Conservation (phyloP, 2,329 filamentous ascomycete species). For the Ascochyta rabiei region DNA sequence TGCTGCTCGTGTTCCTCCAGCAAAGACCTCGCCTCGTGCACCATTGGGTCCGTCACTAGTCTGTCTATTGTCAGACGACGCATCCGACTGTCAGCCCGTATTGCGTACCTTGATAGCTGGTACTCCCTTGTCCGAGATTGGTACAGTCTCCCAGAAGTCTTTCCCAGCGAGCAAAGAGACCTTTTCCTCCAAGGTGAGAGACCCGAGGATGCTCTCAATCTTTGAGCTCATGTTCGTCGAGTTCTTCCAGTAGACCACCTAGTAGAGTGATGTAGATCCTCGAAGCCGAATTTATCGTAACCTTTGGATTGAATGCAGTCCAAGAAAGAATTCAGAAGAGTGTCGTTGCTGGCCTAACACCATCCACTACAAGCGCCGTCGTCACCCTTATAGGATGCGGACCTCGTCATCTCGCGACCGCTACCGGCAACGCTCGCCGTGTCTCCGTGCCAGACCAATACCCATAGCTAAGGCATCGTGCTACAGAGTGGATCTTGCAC, state of each 20-base stretch:
- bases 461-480: not conserved
- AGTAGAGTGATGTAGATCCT: not conserved
- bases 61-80: constrained; percentile 40
- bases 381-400: constrained; percentile 3
- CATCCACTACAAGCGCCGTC: not conserved
- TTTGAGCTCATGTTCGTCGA: constrained; percentile 28
- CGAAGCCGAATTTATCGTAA: not conserved
- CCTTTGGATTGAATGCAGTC: not conserved
- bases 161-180: constrained; percentile 44
- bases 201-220: constrained; percentile 38
- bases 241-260: not conserved
- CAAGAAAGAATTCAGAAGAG: not conserved
- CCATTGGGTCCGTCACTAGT: constrained; percentile 73
- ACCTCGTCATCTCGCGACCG: constrained; percentile 1
- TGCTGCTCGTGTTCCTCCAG: constrained; percentile 68
- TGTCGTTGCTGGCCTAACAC: not conserved
- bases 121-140: constrained; percentile 63
- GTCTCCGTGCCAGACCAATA: constrained; percentile 14
- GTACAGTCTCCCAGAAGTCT: constrained; percentile 73
- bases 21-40: constrained; percentile 67
- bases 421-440: constrained; percentile 22
- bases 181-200: constrained; percentile 46
- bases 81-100: not conserved
- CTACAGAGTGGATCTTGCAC: constrained; percentile 18
- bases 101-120: constrained; percentile 58